These are phyloP conservation scores for Achaetomium macrosporum DNA, from an alignment of 2,329 filamentous ascomycete genomes.

Conservation along the genomic window DNA sequence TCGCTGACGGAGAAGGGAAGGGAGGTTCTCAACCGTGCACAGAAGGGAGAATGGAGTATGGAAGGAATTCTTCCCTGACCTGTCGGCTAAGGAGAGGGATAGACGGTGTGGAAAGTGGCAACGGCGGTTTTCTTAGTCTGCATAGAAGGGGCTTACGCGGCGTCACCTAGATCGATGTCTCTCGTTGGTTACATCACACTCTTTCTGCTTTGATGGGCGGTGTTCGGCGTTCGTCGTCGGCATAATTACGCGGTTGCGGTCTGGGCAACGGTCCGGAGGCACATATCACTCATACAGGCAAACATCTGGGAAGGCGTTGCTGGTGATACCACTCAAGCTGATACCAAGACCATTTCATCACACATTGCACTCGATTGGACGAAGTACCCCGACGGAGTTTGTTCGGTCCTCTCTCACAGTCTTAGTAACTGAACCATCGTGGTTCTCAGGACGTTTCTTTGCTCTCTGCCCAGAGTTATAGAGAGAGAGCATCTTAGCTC, in stretches of 20 bases:
- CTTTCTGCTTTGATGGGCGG: not conserved
- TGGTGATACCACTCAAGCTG: no score
- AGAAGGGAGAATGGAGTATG: conserved; percentile 26
- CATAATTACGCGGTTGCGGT: not conserved
- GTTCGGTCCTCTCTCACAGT: no score
- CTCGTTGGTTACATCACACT: not conserved
- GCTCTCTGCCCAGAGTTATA: no score
- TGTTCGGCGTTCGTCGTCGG: not conserved
- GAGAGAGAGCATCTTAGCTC: no score
- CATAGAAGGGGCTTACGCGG: not conserved
- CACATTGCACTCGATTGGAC: no score
- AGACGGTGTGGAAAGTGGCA: no score
- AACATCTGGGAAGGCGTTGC: not conserved
- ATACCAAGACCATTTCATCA: no score
- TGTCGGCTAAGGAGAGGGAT: not conserved
- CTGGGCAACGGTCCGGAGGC: not conserved
- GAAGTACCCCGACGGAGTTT: no score
- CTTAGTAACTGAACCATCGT: no score
- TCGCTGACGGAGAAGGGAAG: conserved; percentile 24
- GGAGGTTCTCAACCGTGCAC: conserved; percentile 23
- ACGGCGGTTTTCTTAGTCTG: not conserved
- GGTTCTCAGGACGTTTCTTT: no score
- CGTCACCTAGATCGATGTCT: not conserved
- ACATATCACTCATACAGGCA: not conserved
- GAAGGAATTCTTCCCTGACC: conserved; percentile 22